Percentiles rank a stretch among this genome's conserved stretches.
These are phyloP conservation scores for Chytridium lagenaria DNA, from an alignment of 371 early-diverging fungal species.

Conservation along the genomic window DNA sequence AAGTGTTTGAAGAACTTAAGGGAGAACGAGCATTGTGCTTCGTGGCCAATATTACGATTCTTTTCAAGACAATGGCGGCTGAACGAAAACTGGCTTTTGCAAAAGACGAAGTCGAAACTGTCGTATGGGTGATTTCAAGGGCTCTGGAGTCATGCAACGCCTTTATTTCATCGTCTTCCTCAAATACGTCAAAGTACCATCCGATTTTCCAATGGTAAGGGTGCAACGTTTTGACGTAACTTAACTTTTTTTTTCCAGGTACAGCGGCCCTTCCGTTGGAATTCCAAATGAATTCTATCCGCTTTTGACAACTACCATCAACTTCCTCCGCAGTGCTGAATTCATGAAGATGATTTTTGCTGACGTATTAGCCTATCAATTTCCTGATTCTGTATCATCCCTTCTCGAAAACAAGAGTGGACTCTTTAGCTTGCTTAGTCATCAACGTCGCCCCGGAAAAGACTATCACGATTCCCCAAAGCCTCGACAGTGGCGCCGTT, in stretches of 20 bases:
- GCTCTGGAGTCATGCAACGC: conserved; percentile 47
- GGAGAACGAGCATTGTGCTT: conserved; percentile 66
- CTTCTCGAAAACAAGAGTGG: conserved; percentile 7
- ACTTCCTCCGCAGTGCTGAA: conserved; percentile 63
- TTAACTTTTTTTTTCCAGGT: conserved; percentile 32
- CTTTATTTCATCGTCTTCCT: conserved; percentile 57
- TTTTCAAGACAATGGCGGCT: conserved; percentile 32
- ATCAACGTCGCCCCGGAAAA: conserved; percentile 4
- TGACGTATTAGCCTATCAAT: conserved; percentile 47
- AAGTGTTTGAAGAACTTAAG: conserved; percentile 24
- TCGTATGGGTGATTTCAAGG: background rate
- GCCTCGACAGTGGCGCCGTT: conserved; percentile 58
- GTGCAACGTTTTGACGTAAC: background rate
- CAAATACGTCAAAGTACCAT: conserved; percentile 61
- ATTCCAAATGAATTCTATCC: conserved; percentile 52
- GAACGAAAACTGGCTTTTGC: conserved; percentile 27
- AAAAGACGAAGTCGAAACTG: conserved; percentile 45
- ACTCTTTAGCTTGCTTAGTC: conserved; percentile 11
- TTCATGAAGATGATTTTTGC: conserved; percentile 59
- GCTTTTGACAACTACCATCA: conserved; percentile 57
- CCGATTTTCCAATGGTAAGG: conserved; percentile 69
- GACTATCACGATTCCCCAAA: conserved; percentile 38
- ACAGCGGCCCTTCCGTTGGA: conserved; percentile 54
- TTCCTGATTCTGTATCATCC: conserved; percentile 22
- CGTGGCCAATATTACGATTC: conserved; percentile 60